Percentiles rank a stretch among this genome's conserved stretches.
phyloP scores from a whole-genome alignment of 352 stramenopile genomes.

The Elongisporangium senticosum region DNA sequence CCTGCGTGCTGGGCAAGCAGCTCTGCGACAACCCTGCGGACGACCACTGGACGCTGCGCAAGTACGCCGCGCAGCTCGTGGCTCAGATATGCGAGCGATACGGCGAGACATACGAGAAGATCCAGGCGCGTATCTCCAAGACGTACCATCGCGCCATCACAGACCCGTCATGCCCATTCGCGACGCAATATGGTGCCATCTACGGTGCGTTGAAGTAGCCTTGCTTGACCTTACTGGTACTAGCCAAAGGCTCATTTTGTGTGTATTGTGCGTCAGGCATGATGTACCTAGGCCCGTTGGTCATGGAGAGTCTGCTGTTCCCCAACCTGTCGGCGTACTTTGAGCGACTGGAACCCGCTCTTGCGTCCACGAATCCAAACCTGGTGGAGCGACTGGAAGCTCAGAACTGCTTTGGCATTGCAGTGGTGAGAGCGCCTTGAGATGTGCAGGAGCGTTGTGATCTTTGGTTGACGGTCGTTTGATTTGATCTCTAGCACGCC shows the following conservation, averaged over 20 bases:
- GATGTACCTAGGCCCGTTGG: constrained; percentile 87
- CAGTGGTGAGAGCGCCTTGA: constrained; percentile 50
- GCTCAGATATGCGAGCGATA: constrained; percentile 82
- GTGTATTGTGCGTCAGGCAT: constrained; percentile 33
- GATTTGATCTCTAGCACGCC: constrained; percentile 41
- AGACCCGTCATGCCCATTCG: constrained; percentile 67
- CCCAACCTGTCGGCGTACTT: constrained; percentile 86
- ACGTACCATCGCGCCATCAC: constrained; percentile 86
- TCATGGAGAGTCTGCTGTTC: constrained; percentile 91
- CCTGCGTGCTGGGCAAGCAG: constrained; percentile 88
- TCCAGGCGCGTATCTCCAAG: constrained; percentile 90
- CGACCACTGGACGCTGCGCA: constrained; percentile 90
- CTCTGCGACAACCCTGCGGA: constrained; percentile 81
- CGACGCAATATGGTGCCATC: constrained; percentile 91
- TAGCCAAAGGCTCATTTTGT: background rate
- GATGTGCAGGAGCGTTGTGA: background rate
- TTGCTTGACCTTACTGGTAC: background rate
- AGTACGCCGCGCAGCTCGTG: constrained; percentile 74
- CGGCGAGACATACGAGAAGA: constrained; percentile 89
- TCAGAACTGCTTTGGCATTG: constrained; percentile 81
- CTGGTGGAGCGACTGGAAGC: constrained; percentile 78
- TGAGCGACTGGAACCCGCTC: constrained; percentile 66
- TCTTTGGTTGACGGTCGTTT: constrained; percentile 1
- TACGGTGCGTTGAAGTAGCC: constrained; percentile 45
- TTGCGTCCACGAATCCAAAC: constrained; percentile 73